Base-by-base conservation (phyloP, 2,329 filamentous ascomycete species). In the Shiraia bambusicola region DNA sequence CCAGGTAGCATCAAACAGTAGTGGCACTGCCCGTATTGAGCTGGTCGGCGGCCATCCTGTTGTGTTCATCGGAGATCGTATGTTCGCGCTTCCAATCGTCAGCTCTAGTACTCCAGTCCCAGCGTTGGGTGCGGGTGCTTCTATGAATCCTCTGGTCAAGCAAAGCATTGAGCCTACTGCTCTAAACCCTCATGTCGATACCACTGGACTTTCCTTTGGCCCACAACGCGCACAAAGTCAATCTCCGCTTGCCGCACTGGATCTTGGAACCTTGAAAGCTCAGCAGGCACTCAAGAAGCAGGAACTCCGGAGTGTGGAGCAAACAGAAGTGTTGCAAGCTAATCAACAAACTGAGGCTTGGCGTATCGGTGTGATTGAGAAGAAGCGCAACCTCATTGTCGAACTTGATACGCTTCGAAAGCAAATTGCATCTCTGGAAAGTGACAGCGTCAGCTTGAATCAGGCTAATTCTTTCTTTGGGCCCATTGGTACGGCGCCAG, bases 391-490 rank as follows among this genome's bases (percentile, higher is more conserved):
- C 30, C 49, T 69, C 14, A 67, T 69, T 33, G 58, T 63, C 10
- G 63, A 69, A 38, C 59, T 69, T 10, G 67, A 69, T 45, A 45
- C 45, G 2, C 47, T 69, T 27, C 61, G 67, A 17, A 67, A 65
- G 45, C 59, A 65, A 14, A 65, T 69, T 42, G 52, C 55, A 16
- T 43, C 55, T 7, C 38, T 61, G 7, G 61, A 66, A 37, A 49
- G 37, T 12, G 53, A 63, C 13, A 49, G 40, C 11, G 17, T 28
- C 34, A 35, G 31, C 6, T 28, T 46, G 6, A 40, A 29, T 15
- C 52, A 49, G 17, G 14, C 46, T 6, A 41, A 40, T 37, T 29
- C 42, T 16, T 50, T 52, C 30, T 13, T 47, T n/a, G 48, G 34
- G 5, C 14, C 49, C 11, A 40, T 48, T 25, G 41, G 46, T 16